Evolutionary conservation across 1,284 basidiomycete genomes (phyloP).

Genomic region (Cryptococcus wingfieldii): DNA sequence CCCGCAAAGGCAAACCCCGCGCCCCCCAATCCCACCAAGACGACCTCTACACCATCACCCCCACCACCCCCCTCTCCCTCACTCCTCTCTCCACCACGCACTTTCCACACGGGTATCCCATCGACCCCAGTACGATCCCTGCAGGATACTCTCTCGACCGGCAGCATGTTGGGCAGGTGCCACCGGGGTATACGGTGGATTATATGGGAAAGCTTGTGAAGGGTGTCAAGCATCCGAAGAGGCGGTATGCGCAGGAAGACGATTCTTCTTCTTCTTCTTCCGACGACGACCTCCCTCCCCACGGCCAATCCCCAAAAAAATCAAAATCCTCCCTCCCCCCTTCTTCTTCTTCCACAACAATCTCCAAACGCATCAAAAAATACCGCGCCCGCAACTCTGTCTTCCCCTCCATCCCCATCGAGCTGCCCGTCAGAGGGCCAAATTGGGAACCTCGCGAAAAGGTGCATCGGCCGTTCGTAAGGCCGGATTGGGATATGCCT

Average conservation of each 20-base stretch:
- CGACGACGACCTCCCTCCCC: background rate
- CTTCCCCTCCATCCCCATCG: background rate
- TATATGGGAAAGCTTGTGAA: no score
- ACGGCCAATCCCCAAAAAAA: background rate
- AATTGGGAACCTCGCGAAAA: background rate
- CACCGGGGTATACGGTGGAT: no score
- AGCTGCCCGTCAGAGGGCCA: background rate
- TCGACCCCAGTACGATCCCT: background rate
- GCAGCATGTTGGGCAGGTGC: no score
- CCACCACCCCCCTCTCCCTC: no score
- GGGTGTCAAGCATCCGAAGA: no score
- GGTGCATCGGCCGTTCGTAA: background rate
- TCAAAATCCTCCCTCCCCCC: background rate
- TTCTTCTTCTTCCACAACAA: background rate
- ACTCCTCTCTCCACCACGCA: background rate
- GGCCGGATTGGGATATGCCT: background rate
- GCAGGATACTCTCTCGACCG: background rate
- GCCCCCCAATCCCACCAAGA: background rate
- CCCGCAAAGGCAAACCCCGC: slow-evolving; percentile 1
- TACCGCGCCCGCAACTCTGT: background rate
- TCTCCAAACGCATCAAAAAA: background rate
- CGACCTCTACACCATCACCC: background rate
- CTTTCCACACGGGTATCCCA: background rate
- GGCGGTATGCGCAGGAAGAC: background rate
- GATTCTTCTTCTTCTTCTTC: background rate